Evolutionary conservation across 164 flowering plant genomes (phyloP), one percentile per base, ranked within the genome.

Genomic region (Vitis rupestris): DNA sequence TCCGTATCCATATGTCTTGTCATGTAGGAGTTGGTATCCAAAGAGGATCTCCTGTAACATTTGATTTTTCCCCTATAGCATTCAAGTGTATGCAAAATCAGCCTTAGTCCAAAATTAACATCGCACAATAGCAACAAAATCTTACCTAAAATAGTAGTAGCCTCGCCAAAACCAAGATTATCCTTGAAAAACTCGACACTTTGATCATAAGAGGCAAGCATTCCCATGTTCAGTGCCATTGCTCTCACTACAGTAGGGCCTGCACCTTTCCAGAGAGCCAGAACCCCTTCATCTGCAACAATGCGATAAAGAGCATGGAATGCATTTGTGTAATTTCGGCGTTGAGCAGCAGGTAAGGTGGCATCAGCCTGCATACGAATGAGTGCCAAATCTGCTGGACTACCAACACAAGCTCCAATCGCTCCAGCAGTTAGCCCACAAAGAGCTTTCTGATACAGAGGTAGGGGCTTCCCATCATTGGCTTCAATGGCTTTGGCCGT

Each of bases 301-400:
- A 93, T 93, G 29, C 97, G 92, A n/a, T 69, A 83, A 10, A 94
- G 90, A 19, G 98, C 99, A 75, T 94, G 88, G 83, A 93, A 90
- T 8, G 96, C 99, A 81, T 90, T 91, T 57, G 77, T 87, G 81
- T 94, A 94, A 64, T 94, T 71, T 13, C 99, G 79, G 13, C 99
- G 81, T 75, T 92, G 99, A 23, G 96, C 91, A 52, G 57, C 68
- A 66, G 98, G 93, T 71, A 94, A 76, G 31, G 97, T 90, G 51
- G 96, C 97, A 85, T 94, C 99, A 30, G 98, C 99, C 79, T 94
- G 99, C 99, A 94, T 94, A 48, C 99, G 94, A 53, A 93, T 90
- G 66, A 93, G 92, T 9, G 97, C 97, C 64, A 94, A 79, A 83
- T 94, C 99, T 54, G 99, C 97, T 9, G 99, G 99, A 74, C 93